Conservation (phyloP, 2,329 filamentous ascomycete species). For the Plenodomus lindquistii region DNA sequence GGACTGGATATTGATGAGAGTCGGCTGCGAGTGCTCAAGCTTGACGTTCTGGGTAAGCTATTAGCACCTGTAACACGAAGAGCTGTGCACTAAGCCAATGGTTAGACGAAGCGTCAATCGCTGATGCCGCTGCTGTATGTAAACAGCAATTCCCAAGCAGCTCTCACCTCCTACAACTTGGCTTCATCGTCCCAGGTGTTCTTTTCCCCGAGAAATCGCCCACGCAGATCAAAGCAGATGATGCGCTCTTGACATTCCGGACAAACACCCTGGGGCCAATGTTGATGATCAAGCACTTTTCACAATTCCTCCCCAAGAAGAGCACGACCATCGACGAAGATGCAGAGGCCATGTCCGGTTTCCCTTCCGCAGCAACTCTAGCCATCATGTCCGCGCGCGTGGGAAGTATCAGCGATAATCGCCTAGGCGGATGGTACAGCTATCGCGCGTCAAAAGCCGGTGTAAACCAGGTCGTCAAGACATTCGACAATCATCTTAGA, state of each 20-base stretch:
- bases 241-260: slow-evolving; percentile 69
- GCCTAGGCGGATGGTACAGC: slow-evolving; percentile 77
- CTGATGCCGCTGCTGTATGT: slow-evolving; percentile 59
- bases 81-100: background rate
- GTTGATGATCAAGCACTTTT: slow-evolving; percentile 77
- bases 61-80: background rate
- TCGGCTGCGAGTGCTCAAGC: slow-evolving; percentile 55
- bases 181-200: slow-evolving; percentile 71
- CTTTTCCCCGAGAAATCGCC: slow-evolving; percentile 74
- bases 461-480: slow-evolving; percentile 71
- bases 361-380: slow-evolving; percentile 63
- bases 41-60: slow-evolving; percentile 61
- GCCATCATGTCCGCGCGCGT: slow-evolving; percentile 79
- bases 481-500: slow-evolving; percentile 69
- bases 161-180: slow-evolving; percentile 65
- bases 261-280: slow-evolving; percentile 76
- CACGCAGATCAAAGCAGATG: slow-evolving; percentile 62
- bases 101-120: slow-evolving; percentile 65
- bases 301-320: slow-evolving; percentile 67
- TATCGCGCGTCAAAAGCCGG: slow-evolving; percentile 78
- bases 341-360: slow-evolving; percentile 24
- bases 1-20: slow-evolving; percentile 53
- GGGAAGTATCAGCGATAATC: slow-evolving; percentile 73
- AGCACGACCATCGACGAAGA: slow-evolving; percentile 6
- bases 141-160: slow-evolving; percentile 55